Conservation (phyloP, 768 basidiomycete species). For the Suillus paluster region DNA sequence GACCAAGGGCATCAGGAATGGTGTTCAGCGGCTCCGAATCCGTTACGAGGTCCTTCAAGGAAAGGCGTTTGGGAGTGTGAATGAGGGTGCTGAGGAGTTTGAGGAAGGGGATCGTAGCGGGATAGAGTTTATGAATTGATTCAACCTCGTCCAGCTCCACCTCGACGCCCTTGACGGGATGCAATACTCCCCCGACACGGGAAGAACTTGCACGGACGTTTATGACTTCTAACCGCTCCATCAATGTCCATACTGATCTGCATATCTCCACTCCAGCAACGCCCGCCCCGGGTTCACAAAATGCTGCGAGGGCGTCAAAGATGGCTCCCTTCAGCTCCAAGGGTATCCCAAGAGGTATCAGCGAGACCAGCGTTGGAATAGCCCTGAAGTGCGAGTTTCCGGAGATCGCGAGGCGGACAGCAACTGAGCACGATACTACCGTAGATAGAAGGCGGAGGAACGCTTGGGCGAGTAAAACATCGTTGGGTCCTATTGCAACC, state of each 20-base stretch:
- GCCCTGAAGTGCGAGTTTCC: slow-evolving; percentile 81
- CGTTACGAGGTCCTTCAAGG: slow-evolving; percentile 59
- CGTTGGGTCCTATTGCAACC: slow-evolving; percentile 61
- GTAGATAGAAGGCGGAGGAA: slow-evolving; percentile 82
- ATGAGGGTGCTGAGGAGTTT: slow-evolving; percentile 81
- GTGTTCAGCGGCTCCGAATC: slow-evolving; percentile 70
- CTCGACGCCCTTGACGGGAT: slow-evolving; percentile 77
- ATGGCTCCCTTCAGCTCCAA: slow-evolving; percentile 89
- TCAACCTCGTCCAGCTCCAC: slow-evolving; percentile 91
- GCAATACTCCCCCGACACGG: slow-evolving; percentile 37
- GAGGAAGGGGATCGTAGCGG: slow-evolving; percentile 88
- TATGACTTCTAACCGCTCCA: slow-evolving; percentile 86
- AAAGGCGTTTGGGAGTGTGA: slow-evolving; percentile 77
- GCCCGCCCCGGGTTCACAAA: slow-evolving; percentile 83
- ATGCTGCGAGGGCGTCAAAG: slow-evolving; percentile 80
- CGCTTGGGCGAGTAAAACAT: slow-evolving; percentile 77
- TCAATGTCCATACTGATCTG: slow-evolving; percentile 78
- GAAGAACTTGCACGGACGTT: slow-evolving; percentile 59
- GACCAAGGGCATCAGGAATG: slow-evolving; percentile 79
- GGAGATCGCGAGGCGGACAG: slow-evolving; percentile 78
- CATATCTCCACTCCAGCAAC: slow-evolving; percentile 77
- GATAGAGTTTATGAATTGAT: slow-evolving; percentile 75
- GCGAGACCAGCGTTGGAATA: slow-evolving; percentile 75
- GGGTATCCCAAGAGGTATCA: slow-evolving; percentile 81
- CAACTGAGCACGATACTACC: slow-evolving; percentile 73